Conservation (phyloP, 345 rosid genomes). For the Brassica rapa region DNA sequence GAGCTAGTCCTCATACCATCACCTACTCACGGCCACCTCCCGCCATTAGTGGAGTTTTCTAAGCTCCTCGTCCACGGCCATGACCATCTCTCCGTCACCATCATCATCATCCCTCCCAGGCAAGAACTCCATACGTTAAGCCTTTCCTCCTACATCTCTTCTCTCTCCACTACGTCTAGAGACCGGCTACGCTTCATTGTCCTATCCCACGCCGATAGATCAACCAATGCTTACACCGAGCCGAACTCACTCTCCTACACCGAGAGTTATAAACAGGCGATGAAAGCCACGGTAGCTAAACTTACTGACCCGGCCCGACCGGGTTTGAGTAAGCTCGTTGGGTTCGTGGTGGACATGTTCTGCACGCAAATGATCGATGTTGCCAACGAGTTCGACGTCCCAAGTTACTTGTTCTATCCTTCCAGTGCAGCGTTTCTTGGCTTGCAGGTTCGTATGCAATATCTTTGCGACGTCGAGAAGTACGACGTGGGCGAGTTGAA, state of each 20-base stretch:
- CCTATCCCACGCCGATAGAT: conserved; percentile 25
- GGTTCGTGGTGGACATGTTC: conserved; percentile 58
- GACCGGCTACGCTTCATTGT: conserved; percentile 40
- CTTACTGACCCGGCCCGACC: not conserved
- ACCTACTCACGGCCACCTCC: conserved; percentile 52
- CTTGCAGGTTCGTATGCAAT: conserved; percentile 23
- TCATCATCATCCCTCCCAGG: conserved; percentile 46
- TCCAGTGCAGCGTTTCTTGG: conserved; percentile 47
- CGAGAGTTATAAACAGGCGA: conserved; percentile 37
- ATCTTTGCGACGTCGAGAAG: conserved; percentile 29
- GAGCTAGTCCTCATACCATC: conserved; percentile 53
- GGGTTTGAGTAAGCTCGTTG: conserved; percentile 44
- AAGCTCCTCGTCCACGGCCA: conserved; percentile 46
- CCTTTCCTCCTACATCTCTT: conserved; percentile 34
- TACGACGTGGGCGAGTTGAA: conserved; percentile 29
- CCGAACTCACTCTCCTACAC: not conserved
- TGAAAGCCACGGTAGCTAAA: conserved; percentile 37
- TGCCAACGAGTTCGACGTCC: conserved; percentile 47
- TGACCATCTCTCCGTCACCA: conserved; percentile 48
- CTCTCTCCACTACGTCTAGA: conserved; percentile 31
- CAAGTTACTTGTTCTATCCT: conserved; percentile 52
- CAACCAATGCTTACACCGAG: not conserved
- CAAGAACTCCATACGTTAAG: not conserved
- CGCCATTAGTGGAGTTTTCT: conserved; percentile 46
- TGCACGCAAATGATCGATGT: conserved; percentile 51